Evolutionary conservation across 2,329 filamentous ascomycete species (phyloP).

Genomic region (Aureobasidium leucospermi): DNA sequence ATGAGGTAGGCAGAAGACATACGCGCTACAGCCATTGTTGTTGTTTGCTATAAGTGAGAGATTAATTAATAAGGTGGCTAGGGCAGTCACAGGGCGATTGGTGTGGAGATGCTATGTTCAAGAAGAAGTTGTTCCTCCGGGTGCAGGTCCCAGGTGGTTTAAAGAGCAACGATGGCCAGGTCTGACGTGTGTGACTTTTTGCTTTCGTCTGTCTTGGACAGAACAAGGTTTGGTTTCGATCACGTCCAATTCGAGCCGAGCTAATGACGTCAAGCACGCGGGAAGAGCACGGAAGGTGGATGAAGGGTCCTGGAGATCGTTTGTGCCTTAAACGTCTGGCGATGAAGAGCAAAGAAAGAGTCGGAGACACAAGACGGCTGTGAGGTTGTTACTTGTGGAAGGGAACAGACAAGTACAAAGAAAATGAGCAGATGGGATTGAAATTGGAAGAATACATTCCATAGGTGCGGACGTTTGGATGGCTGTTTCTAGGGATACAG

Average conservation of each 20-base stretch:
- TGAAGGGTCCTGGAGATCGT: not conserved
- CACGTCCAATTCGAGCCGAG: not conserved
- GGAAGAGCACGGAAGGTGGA: not conserved
- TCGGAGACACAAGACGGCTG: not conserved
- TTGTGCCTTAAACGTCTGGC: not conserved
- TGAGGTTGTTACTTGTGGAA: not conserved
- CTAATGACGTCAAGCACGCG: not conserved
- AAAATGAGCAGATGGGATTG: not conserved
- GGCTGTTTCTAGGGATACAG: conserved; percentile 8
- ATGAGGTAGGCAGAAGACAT: not conserved
- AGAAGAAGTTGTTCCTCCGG: not conserved
- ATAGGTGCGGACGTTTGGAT: not conserved
- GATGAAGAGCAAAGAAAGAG: not conserved
- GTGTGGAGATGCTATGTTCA: not conserved
- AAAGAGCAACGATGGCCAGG: not conserved
- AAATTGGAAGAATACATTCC: not conserved
- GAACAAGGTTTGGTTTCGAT: not conserved
- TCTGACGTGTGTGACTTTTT: not conserved
- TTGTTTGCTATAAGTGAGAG: not conserved
- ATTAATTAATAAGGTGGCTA: conserved; percentile 3
- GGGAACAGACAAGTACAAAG: not conserved
- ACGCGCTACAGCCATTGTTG: conserved; percentile 17
- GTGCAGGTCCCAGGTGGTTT: conserved; percentile 7
- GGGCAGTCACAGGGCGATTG: not conserved
- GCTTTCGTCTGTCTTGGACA: not conserved